A percentile compares a stretch with the other conserved stretches of the same genome.
Conservation (phyloP, 192 early-diverging fungal genomes). For the Diversispora epigaea region DNA sequence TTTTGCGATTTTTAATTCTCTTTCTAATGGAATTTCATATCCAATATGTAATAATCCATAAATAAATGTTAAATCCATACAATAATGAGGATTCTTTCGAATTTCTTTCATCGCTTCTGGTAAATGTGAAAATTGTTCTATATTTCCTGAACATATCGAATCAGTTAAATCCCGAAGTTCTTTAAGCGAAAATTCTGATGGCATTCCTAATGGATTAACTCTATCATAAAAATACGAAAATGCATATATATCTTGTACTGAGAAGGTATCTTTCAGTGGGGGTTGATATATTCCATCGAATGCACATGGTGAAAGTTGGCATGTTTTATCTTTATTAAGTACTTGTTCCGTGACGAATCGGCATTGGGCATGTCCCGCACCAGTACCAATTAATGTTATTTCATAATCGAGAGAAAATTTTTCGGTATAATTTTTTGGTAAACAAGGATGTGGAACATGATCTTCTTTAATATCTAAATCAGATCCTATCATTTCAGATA, state of each 20-base stretch:
- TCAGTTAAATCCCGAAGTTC: constrained; percentile 69
- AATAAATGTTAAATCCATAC: constrained; percentile 89
- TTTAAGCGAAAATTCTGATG: constrained; percentile 67
- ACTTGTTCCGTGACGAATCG: constrained; percentile 57
- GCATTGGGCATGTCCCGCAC: constrained; percentile 56
- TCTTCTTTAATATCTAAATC: constrained; percentile 34
- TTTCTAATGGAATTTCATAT: constrained; percentile 72
- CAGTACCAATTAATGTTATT: constrained; percentile 55
- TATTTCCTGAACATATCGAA: constrained; percentile 62
- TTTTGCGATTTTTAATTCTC: constrained; percentile 77
- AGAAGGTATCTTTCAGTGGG: constrained; percentile 64
- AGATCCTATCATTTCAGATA: constrained; percentile 22
- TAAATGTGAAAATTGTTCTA: constrained; percentile 50
- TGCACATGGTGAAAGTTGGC: constrained; percentile 68
- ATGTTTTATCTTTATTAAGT: constrained; percentile 73
- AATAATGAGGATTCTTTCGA: constrained; percentile 65
- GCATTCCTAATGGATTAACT: constrained; percentile 68
- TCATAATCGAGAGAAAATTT: constrained; percentile 35
- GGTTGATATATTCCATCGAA: constrained; percentile 95
- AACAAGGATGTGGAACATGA: constrained; percentile 61
- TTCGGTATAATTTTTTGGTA: constrained; percentile 64
- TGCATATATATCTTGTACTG: constrained; percentile 77
- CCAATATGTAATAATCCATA: constrained; percentile 81
- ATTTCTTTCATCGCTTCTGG: constrained; percentile 54
- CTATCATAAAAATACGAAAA: constrained; percentile 98